Conservation (phyloP, 2,329 filamentous ascomycete genomes). For the Trichoderma simmonsii region DNA sequence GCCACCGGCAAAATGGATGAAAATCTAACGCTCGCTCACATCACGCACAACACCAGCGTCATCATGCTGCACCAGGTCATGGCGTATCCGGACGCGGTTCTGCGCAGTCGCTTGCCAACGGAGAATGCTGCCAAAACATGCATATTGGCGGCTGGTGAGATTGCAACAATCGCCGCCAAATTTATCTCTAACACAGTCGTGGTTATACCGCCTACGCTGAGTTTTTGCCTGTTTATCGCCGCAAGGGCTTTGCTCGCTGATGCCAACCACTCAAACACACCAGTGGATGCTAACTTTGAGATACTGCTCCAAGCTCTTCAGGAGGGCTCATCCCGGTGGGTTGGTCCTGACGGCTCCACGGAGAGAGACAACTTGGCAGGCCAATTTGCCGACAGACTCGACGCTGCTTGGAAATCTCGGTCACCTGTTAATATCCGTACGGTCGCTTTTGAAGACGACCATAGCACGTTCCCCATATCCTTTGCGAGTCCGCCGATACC, state of each 20-base stretch:
- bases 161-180: constrained; percentile 18
- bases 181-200: constrained; percentile 11
- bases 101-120: constrained; percentile 16
- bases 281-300: constrained; percentile 14
- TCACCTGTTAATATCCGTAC: constrained; percentile 17
- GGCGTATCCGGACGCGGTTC: constrained; percentile 22
- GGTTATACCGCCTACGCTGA: constrained; percentile 4
- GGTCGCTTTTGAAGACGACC: constrained; percentile 16
- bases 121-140: constrained; percentile 17
- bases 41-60: constrained; percentile 27
- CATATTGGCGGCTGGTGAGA: constrained; percentile 13
- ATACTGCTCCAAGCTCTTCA: constrained; percentile 4
- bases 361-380: constrained; percentile 16
- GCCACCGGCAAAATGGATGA: constrained; percentile 40
- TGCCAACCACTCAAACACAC: constrained; percentile 13
- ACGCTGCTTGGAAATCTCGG: constrained; percentile 13
- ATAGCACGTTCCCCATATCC: constrained; percentile 5
- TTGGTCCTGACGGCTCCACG: not conserved
- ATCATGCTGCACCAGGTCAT: constrained; percentile 26
- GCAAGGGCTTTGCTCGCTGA: constrained; percentile 19
- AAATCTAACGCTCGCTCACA: constrained; percentile 32
- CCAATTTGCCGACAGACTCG: constrained; percentile 17
- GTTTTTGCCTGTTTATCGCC: constrained; percentile 18
- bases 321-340: constrained; percentile 11
- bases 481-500: constrained; percentile 18